These are phyloP conservation scores for Salix exigua DNA, from an alignment of 345 rosid species.

Conservation along the genomic window DNA sequence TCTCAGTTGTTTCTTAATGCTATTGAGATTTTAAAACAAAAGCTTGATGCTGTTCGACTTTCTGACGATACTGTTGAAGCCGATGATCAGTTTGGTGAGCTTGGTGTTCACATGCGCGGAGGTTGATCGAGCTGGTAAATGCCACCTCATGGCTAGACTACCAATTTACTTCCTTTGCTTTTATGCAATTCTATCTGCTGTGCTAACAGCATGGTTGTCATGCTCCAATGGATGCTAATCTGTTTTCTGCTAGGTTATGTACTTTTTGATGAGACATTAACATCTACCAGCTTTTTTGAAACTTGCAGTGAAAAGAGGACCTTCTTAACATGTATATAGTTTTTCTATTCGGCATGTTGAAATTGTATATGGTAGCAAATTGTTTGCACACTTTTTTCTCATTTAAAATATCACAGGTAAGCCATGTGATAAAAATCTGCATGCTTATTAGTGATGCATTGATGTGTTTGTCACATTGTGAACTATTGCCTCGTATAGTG, in stretches of 20 bases:
- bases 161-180: neutral
- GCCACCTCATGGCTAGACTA: neutral
- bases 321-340: neutral
- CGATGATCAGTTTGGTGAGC: constrained; percentile 98
- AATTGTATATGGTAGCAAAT: neutral
- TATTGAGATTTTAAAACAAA: constrained; percentile 75
- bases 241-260: neutral
- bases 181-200: neutral
- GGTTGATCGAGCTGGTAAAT: constrained; percentile 39
- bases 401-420: too few relatives aligned
- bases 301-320: neutral
- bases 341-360: neutral
- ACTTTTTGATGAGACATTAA: neutral
- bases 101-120: constrained; percentile 96
- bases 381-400: neutral
- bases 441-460: neutral
- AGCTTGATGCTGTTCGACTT: constrained; percentile 89
- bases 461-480: neutral
- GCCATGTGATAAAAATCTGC: neutral
- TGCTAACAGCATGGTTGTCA: neutral
- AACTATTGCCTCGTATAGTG: neutral
- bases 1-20: constrained; percentile 85
- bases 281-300: neutral
- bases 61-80: constrained; percentile 94
- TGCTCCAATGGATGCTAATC: neutral